phyloP scores from a whole-genome alignment of 306 rosid genomes.

The Quercus agrifolia region DNA sequence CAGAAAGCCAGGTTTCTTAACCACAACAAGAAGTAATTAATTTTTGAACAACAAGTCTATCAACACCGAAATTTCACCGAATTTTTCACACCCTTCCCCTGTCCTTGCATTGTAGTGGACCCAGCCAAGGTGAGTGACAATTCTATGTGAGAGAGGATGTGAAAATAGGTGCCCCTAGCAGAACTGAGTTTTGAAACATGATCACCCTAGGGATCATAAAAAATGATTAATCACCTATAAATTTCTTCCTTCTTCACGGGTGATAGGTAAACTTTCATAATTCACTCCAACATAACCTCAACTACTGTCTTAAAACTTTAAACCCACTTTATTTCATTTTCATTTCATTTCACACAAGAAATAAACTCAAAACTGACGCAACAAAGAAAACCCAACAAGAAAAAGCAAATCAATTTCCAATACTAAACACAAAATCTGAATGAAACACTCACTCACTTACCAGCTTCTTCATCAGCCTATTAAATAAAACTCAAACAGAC shows the following conservation, averaged over 20 bases:
- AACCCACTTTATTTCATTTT: not conserved
- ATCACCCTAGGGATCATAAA: not conserved
- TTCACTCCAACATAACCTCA: too few relatives aligned
- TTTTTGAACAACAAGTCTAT: too few relatives aligned
- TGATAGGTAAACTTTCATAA: not conserved
- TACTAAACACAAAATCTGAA: not conserved
- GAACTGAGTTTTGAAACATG: not conserved
- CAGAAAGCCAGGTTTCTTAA: not conserved
- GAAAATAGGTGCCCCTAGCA: too few relatives aligned
- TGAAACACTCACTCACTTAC: constrained; percentile 32
- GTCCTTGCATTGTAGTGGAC: too few relatives aligned
- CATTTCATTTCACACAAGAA: not conserved
- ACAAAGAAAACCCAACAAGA: not conserved
- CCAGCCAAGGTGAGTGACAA: too few relatives aligned
- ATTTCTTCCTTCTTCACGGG: not conserved
- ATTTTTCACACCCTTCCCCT: too few relatives aligned
- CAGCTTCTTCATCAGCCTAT: constrained; percentile 81
- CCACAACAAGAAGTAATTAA: not conserved
- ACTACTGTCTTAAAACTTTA: not conserved
- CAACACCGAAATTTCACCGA: too few relatives aligned
- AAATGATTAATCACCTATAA: not conserved
- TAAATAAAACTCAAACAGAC: not conserved
- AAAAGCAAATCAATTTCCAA: not conserved
- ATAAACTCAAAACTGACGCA: not conserved
- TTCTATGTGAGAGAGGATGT: too few relatives aligned